These are phyloP conservation scores for Fragilaria radians DNA, from an alignment of 108 stramenopile species.

Conservation along the genomic window DNA sequence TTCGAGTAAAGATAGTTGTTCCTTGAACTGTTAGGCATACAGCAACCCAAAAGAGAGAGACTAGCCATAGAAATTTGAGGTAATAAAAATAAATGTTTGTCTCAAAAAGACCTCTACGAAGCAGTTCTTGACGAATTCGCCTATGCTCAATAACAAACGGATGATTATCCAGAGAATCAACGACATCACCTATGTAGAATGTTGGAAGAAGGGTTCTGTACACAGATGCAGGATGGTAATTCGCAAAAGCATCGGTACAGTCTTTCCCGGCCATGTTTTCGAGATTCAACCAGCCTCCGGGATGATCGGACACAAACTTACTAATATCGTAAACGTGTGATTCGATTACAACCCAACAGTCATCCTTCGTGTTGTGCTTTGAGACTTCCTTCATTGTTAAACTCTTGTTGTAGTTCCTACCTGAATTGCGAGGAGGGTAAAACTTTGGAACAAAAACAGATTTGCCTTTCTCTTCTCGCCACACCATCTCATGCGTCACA, in stretches of 20 bases:
- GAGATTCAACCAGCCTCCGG: conserved; percentile 4
- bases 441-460: not conserved
- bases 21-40: conserved; percentile 3
- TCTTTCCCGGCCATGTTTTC: conserved; percentile 20
- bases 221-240: conserved; percentile 36
- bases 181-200: conserved; percentile 38
- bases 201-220: conserved; percentile 28
- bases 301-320: conserved; percentile 30
- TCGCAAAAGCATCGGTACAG: conserved; percentile 47
- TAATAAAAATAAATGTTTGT: conserved; percentile 26
- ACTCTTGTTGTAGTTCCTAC: not conserved
- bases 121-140: conserved; percentile 12
- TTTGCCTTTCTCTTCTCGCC: not conserved
- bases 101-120: conserved; percentile 27
- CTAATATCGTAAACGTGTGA: conserved; percentile 65
- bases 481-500: not conserved
- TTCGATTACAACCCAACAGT: conserved; percentile 53
- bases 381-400: conserved; percentile 33
- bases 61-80: conserved; percentile 13
- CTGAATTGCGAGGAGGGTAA: not conserved
- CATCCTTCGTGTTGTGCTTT: conserved; percentile 20
- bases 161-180: conserved; percentile 18
- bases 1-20: conserved; percentile 9
- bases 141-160: conserved; percentile 4
- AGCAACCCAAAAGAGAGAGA: conserved; percentile 7